Evolutionary conservation across 495 filamentous ascomycete species (phyloP), one percentile per base, ranked within the genome.

Genomic region (Neurospora africana): DNA sequence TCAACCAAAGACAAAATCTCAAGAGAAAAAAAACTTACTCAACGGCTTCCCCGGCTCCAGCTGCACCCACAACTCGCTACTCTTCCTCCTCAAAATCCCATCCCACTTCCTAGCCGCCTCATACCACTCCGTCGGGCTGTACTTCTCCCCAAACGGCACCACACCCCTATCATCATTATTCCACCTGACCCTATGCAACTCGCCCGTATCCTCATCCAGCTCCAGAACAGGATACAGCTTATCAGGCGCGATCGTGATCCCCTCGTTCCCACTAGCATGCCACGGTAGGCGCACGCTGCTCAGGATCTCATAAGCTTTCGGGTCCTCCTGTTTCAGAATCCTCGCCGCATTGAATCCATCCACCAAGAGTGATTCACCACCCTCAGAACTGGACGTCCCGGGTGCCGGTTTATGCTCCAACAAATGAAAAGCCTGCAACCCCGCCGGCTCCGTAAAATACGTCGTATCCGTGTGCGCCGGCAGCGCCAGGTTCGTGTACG

Each of bases 391-490:
- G 35, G 35, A 36, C 2, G 37, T 41, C 17, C 39, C 39, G 4
- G 41, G 41, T 4, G 41, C 41, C 3, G 41, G 8, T 4, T 44
- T 86, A 78, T 98, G 95, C 3, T 91, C 92, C 13, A 98, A 87
- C 5, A 97, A 83, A 74, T 98, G 95, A 79, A 98, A 95, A 6
- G 94, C 85, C 76, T 98, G 95, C 19, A 98, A 86, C 35, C 95
- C 92, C 13, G 92, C 89, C 0, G 95, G 95, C 61, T 97, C 93
- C 15, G 89, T 91, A 80, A 97, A 98, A 79, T 98, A 98, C 41
- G 94, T 96, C 30, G 87, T 97, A 81, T 98, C 95, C 5, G 95
- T 98, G 78, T 98, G 95, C 9, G 89, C 89, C 33, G 85, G 85
- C 0, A 98, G 84, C 8, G 87, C 86, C 69, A 94, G 83, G 72